Percentiles rank a stretch among this genome's conserved stretches.
These are phyloP conservation scores for Aspergillus unguis DNA, from an alignment of 2,329 filamentous ascomycete genomes.

Conservation along the genomic window DNA sequence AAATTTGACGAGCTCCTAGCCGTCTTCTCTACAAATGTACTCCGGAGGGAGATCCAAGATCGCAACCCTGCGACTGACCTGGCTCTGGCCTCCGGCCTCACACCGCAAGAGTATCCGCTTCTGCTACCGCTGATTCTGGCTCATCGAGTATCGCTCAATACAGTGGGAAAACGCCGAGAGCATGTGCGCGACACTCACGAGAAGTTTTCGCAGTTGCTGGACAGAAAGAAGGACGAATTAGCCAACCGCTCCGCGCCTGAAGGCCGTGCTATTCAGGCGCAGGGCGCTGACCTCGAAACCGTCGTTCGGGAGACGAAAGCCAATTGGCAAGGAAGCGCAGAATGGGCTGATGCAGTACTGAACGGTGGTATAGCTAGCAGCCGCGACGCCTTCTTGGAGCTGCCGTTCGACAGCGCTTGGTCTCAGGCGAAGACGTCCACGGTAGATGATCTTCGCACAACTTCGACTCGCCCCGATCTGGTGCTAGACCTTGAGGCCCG, in stretches of 20 bases:
- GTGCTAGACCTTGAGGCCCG: conserved; percentile 69
- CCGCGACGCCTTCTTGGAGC: conserved; percentile 62
- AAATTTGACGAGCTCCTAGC: conserved; percentile 83
- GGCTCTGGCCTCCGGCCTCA: conserved; percentile 49
- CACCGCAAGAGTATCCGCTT: conserved; percentile 33
- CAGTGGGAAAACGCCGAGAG: conserved; percentile 59
- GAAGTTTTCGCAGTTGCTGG: conserved; percentile 64
- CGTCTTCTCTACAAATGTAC: conserved; percentile 75
- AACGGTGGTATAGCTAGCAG: conserved; percentile 59
- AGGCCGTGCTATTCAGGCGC: conserved; percentile 26
- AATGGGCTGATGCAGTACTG: conserved; percentile 69
- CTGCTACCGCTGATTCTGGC: conserved; percentile 68
- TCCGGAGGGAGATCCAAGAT: conserved; percentile 53
- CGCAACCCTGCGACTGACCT: conserved; percentile 54
- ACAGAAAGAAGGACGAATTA: conserved; percentile 60
- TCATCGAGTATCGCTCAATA: conserved; percentile 65
- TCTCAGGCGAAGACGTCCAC: conserved; percentile 58
- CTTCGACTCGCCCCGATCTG: conserved; percentile 29
- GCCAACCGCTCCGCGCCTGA: conserved; percentile 27
- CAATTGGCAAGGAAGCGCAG: conserved; percentile 75
- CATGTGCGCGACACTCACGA: conserved; percentile 56
- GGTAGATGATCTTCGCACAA: conserved; percentile 42
- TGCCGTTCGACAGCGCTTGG: conserved; percentile 70
- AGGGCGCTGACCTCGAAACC: conserved; percentile 39
- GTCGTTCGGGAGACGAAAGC: conserved; percentile 53